phyloP scores from a whole-genome alignment of 345 rosid genomes.

The Citrus trifoliata region DNA sequence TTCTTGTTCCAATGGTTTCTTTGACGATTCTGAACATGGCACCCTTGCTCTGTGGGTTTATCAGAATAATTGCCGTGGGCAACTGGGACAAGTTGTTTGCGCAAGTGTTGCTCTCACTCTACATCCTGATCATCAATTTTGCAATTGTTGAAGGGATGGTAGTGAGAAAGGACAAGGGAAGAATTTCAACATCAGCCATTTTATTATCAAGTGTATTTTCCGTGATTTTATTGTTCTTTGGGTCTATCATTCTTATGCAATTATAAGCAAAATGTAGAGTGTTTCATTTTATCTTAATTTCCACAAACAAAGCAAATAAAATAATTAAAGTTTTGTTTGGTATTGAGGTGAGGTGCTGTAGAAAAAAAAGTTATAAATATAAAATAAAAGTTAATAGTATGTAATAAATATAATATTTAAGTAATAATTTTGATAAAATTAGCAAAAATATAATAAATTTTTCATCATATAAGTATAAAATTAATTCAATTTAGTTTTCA shows the following conservation, averaged over 20 bases:
- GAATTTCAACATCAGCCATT: slow-evolving; percentile 24
- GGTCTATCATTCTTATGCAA: background rate
- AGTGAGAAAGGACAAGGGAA: slow-evolving; percentile 36
- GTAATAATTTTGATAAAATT: too few relatives aligned
- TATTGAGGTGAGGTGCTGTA: too few relatives aligned
- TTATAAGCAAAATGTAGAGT: background rate
- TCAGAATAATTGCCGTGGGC: slow-evolving; percentile 21
- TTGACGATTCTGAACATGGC: slow-evolving; percentile 11
- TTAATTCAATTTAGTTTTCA: too few relatives aligned
- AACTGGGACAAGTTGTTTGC: slow-evolving; percentile 15
- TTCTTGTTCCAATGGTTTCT: slow-evolving; percentile 7
- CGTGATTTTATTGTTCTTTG: slow-evolving; percentile 13
- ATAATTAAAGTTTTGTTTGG: too few relatives aligned
- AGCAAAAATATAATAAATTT: too few relatives aligned
- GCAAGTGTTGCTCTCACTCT: slow-evolving; percentile 29
- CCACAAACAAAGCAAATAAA: background rate
- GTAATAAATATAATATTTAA: too few relatives aligned
- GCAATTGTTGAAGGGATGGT: slow-evolving; percentile 44
- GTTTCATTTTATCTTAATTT: background rate
- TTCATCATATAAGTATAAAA: too few relatives aligned
- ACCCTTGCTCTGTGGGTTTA: slow-evolving; percentile 21
- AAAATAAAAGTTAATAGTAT: too few relatives aligned
- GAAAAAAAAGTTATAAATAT: too few relatives aligned
- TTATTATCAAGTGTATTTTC: slow-evolving; percentile 15
- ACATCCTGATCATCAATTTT: slow-evolving; percentile 25